Evolutionary conservation across 352 stramenopile genomes (phyloP).

Genomic region (Aphanomyces stellatus): DNA sequence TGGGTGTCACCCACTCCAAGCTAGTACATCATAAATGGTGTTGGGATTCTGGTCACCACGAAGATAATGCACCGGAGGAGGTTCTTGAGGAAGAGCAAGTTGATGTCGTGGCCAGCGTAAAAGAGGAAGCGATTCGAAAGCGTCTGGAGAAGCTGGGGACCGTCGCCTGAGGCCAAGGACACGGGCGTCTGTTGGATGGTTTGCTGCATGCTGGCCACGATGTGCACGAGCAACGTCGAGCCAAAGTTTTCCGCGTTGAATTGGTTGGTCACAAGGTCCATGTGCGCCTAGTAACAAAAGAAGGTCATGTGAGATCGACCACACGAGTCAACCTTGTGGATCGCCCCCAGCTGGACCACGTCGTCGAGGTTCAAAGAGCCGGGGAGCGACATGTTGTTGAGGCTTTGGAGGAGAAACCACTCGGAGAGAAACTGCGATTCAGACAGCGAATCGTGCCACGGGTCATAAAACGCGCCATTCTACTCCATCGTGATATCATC

Average conservation of each 20-base stretch:
- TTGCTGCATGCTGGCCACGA: conserved; percentile 71
- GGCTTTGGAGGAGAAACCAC: conserved; percentile 56
- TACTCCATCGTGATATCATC: not conserved
- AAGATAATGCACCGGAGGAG: conserved; percentile 35
- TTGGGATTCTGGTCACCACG: not conserved
- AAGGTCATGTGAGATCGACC: not conserved
- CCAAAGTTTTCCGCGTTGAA: conserved; percentile 70
- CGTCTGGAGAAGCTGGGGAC: conserved; percentile 40
- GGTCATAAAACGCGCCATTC: conserved; percentile 66
- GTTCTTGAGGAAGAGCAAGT: conserved; percentile 67
- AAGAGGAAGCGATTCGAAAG: conserved; percentile 52
- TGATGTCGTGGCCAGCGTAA: conserved; percentile 75
- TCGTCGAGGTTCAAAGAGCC: conserved; percentile 49
- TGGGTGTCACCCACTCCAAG: conserved; percentile 53
- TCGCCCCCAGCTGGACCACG: conserved; percentile 38
- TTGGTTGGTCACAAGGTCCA: conserved; percentile 73
- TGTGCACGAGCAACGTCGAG: conserved; percentile 57
- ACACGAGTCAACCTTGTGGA: conserved; percentile 42
- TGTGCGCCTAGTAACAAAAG: conserved; percentile 52
- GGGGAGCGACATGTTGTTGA: conserved; percentile 76
- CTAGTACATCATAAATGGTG: conserved; percentile 36
- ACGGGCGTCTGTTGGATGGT: conserved; percentile 34
- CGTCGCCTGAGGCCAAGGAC: conserved; percentile 34
- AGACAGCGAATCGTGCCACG: conserved; percentile 66
- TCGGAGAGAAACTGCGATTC: conserved; percentile 66